Percentiles rank a stretch among this genome's conserved stretches.
phyloP scores from a whole-genome alignment of 2,329 filamentous ascomycete genomes.

The Talaromyces marneffei region DNA sequence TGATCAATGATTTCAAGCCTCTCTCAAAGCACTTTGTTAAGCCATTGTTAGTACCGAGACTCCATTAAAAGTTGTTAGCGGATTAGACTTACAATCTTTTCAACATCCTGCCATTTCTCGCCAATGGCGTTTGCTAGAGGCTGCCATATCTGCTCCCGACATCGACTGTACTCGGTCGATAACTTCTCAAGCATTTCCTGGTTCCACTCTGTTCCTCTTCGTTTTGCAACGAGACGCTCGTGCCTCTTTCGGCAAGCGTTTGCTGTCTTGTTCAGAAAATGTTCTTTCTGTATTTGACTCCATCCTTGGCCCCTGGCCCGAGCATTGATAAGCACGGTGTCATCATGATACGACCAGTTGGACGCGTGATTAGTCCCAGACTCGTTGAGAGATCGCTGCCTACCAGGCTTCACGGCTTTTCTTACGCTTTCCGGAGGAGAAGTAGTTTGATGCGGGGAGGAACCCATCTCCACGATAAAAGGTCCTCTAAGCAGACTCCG shows the following conservation, averaged over 20 bases:
- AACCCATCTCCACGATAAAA: slow-evolving; percentile 7
- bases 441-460: not conserved
- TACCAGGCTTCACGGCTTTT: not conserved
- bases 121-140: slow-evolving; percentile 59
- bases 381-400: slow-evolving; percentile 1
- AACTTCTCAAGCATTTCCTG: slow-evolving; percentile 66
- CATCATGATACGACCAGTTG: slow-evolving; percentile 69
- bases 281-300: slow-evolving; percentile 68
- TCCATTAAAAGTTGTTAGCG: not conserved
- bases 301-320: slow-evolving; percentile 74
- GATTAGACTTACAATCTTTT: slow-evolving; percentile 65
- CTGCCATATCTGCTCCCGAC: slow-evolving; percentile 77
- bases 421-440: not conserved
- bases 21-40: slow-evolving; percentile 21
- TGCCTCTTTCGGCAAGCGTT: slow-evolving; percentile 88
- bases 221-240: slow-evolving; percentile 72
- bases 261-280: slow-evolving; percentile 69
- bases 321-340: slow-evolving; percentile 65
- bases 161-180: slow-evolving; percentile 70
- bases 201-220: slow-evolving; percentile 71
- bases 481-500: not conserved
- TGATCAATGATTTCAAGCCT: slow-evolving; percentile 16
- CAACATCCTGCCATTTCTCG: slow-evolving; percentile 61
- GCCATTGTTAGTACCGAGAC: not conserved
- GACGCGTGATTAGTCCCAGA: slow-evolving; percentile 30